Conservation (phyloP, 139 green algal genomes). For the Chlamydomonas incerta region DNA sequence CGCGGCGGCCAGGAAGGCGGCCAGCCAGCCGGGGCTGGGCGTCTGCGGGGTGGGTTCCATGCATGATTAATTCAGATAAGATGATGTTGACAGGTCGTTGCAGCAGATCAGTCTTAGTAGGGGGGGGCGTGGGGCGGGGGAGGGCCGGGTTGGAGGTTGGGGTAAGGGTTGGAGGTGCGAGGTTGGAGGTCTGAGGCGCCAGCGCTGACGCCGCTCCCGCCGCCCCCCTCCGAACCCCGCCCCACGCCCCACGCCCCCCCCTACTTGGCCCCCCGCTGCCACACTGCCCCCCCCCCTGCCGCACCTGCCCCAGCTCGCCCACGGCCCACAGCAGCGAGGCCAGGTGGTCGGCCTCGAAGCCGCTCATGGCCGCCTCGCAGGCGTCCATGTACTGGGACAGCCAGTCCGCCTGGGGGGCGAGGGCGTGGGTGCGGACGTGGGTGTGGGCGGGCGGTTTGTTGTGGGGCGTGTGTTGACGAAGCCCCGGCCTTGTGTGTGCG, state of each 20-base stretch:
- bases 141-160: no score
- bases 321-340: conserved; percentile 36
- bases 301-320: conserved; percentile 35
- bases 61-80: no score
- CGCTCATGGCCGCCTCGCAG: background rate
- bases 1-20: conserved; percentile 2
- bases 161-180: no score
- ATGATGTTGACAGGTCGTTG: background rate
- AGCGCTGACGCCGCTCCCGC: no score
- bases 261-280: no score
- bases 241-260: no score
- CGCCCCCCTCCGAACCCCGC: no score
- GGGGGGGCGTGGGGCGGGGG: no score
- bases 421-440: background rate
- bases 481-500: no score
- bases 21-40: background rate
- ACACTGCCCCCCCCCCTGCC: background rate
- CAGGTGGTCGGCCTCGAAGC: conserved; percentile 19
- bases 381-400: conserved; percentile 21
- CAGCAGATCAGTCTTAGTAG: no score
- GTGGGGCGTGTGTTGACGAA: no score
- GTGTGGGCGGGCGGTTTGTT: background rate
- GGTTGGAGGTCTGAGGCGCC: no score
- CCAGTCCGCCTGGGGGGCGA: background rate
- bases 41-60: background rate